These are phyloP conservation scores for Aristolochia californica DNA, from an alignment of 164 flowering plant genomes.

Conservation along the genomic window DNA sequence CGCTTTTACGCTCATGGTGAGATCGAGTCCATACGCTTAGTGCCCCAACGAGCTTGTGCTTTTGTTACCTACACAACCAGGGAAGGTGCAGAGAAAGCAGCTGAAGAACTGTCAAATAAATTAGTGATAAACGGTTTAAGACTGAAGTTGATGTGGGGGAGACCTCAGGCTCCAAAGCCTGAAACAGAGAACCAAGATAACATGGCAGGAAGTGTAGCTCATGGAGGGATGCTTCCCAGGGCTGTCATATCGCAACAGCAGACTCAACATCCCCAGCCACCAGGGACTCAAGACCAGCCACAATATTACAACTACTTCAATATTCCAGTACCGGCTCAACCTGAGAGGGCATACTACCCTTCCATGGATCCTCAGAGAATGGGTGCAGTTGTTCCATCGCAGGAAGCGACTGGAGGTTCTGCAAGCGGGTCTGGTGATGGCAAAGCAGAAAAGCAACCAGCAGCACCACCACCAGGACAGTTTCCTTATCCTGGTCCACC, in stretches of 20 bases:
- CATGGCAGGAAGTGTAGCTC: constrained; percentile 43
- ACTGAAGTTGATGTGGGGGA: constrained; percentile 89
- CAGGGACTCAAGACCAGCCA: constrained; percentile 51
- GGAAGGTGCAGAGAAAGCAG: constrained; percentile 95
- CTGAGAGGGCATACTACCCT: constrained; percentile 68
- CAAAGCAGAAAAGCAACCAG: constrained; percentile 36
- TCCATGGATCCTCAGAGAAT: constrained; percentile 96
- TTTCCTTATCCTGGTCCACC: constrained; percentile 29
- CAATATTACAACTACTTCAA: constrained; percentile 52
- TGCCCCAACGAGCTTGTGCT: constrained; percentile 72
- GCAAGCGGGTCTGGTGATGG: constrained; percentile 35
- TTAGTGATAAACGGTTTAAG: constrained; percentile 80
- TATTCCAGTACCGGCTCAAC: constrained; percentile 69
- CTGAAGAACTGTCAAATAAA: constrained; percentile 85
- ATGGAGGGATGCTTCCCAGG: constrained; percentile 77
- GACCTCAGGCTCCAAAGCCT: constrained; percentile 73
- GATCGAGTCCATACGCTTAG: constrained; percentile 77
- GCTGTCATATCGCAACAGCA: constrained; percentile 86
- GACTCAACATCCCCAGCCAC: constrained; percentile 42
- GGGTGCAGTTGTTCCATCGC: constrained; percentile 75
- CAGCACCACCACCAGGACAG: constrained; percentile 22
- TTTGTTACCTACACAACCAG: constrained; percentile 91
- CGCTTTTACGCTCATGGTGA: constrained; percentile 89
- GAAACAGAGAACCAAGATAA: constrained; percentile 44
- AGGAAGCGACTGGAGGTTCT: constrained; percentile 42